Percentiles rank a stretch among this genome's conserved stretches.
phyloP scores from a whole-genome alignment of 1,284 basidiomycete genomes.

The Cryptococcus floricola region DNA sequence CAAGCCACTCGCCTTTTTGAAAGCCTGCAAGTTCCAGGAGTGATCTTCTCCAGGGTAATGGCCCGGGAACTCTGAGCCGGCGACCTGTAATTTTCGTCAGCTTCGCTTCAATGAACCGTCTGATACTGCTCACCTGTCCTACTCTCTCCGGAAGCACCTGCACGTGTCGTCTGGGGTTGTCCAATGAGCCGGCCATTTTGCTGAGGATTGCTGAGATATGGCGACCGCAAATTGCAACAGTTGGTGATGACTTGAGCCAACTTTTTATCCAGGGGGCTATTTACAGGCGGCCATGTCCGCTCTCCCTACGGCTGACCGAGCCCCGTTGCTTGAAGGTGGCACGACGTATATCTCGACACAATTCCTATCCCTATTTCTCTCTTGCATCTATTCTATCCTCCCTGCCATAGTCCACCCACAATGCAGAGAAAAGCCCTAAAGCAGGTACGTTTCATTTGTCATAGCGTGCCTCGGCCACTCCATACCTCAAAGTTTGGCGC shows the following conservation, averaged over 20 bases:
- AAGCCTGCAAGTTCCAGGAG: conserved; percentile 71
- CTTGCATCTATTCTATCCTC: no score
- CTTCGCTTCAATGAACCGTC: background rate
- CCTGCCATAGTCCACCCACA: background rate
- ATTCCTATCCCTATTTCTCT: no score
- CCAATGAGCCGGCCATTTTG: conserved; percentile 6
- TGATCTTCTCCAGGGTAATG: conserved; percentile 78
- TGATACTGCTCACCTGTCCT: conserved; percentile 49
- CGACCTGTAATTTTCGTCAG: conserved; percentile 54
- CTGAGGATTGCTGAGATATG: no score
- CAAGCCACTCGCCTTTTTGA: conserved; percentile 61
- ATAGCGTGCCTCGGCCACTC: background rate
- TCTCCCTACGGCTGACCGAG: no score
- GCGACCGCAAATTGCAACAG: background rate
- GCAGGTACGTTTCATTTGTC: conserved; percentile 27
- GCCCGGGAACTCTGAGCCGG: conserved; percentile 81
- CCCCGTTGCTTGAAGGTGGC: no score
- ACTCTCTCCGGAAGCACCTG: conserved; percentile 67
- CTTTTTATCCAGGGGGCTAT: no score
- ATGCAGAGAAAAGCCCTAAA: conserved; percentile 48
- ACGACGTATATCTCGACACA: no score
- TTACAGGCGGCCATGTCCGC: background rate
- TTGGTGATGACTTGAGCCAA: background rate
- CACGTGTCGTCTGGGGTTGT: conserved; percentile 55
- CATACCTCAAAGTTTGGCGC: background rate